Percentiles rank a stretch among this genome's conserved stretches.
phyloP scores from a whole-genome alignment of 352 stramenopile species.

The Pythium rishiriense region DNA sequence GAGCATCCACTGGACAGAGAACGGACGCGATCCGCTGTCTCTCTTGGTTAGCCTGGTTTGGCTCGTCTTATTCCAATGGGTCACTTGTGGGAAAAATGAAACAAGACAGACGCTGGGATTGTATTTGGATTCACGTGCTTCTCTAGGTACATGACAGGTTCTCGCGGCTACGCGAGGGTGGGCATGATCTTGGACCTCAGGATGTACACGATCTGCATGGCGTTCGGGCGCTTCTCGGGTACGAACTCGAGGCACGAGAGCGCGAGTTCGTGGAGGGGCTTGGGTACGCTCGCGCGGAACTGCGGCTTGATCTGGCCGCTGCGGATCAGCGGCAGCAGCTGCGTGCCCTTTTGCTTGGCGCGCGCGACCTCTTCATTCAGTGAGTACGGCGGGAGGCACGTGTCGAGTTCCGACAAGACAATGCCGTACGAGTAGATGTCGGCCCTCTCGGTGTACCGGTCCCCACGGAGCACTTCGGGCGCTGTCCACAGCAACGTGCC shows the following conservation, averaged over 20 bases:
- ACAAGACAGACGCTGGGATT: no score
- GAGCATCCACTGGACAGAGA: not conserved
- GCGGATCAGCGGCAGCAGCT: constrained; percentile 26
- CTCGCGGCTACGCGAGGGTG: constrained; percentile 9
- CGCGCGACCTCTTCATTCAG: constrained; percentile 26
- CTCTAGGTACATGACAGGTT: not conserved
- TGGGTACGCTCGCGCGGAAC: constrained; percentile 40
- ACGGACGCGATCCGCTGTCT: not conserved
- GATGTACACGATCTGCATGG: constrained; percentile 31
- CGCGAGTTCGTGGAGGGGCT: constrained; percentile 15
- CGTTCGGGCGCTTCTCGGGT: constrained; percentile 20
- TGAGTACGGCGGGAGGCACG: constrained; percentile 26
- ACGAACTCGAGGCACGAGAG: constrained; percentile 16
- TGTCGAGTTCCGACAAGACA: constrained; percentile 15
- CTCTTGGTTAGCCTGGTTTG: not conserved
- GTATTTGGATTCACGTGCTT: not conserved
- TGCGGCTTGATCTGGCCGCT: constrained; percentile 38
- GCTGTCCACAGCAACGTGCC: constrained; percentile 81
- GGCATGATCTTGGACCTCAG: constrained; percentile 26
- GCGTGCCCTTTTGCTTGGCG: constrained; percentile 23
- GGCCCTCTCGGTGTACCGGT: constrained; percentile 54
- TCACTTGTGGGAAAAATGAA: no score
- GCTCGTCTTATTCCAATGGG: not conserved
- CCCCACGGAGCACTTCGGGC: constrained; percentile 59
- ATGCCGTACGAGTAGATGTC: constrained; percentile 54